These are phyloP conservation scores for Nakazawaea wickerhamii DNA, from an alignment of 805 yeast species.

Conservation along the genomic window DNA sequence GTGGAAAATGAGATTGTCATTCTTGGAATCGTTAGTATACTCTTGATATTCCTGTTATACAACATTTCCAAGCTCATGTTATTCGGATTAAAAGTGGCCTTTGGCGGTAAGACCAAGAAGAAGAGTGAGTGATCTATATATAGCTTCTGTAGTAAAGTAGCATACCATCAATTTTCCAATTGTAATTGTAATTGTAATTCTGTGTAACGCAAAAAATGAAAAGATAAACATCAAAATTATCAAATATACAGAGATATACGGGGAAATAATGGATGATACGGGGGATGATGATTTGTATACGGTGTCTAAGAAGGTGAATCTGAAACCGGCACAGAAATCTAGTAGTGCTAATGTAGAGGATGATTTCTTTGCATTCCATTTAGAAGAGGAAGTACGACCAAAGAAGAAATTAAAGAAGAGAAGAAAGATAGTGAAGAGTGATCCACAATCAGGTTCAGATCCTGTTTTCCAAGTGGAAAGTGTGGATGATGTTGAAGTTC, in stretches of 20 bases:
- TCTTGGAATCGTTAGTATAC: conserved; percentile 29
- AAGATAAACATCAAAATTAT: not conserved
- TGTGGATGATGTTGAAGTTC: not conserved
- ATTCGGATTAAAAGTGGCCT: conserved; percentile 4
- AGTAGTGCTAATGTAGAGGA: conserved; percentile 8
- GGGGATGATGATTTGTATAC: conserved; percentile 5
- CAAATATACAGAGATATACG: not conserved
- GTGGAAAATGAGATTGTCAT: conserved; percentile 45
- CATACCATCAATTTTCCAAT: too few relatives aligned
- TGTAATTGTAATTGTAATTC: too few relatives aligned
- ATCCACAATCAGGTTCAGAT: conserved; percentile 2
- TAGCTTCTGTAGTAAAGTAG: too few relatives aligned
- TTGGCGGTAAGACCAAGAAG: not conserved
- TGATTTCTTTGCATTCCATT: conserved; percentile 14
- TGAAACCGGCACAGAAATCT: not conserved
- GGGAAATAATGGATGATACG: not conserved
- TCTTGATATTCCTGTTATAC: conserved; percentile 4
- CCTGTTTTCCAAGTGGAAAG: not conserved
- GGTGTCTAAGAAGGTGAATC: not conserved
- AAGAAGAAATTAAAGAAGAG: conserved; percentile 5
- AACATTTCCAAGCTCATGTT: not conserved
- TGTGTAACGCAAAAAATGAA: not conserved
- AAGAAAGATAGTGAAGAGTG: not conserved
- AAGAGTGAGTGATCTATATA: not conserved
- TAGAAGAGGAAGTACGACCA: not conserved